These are phyloP conservation scores for Juncus inflexus DNA, from an alignment of 176 grass and related monocot genomes.

Conservation along the genomic window DNA sequence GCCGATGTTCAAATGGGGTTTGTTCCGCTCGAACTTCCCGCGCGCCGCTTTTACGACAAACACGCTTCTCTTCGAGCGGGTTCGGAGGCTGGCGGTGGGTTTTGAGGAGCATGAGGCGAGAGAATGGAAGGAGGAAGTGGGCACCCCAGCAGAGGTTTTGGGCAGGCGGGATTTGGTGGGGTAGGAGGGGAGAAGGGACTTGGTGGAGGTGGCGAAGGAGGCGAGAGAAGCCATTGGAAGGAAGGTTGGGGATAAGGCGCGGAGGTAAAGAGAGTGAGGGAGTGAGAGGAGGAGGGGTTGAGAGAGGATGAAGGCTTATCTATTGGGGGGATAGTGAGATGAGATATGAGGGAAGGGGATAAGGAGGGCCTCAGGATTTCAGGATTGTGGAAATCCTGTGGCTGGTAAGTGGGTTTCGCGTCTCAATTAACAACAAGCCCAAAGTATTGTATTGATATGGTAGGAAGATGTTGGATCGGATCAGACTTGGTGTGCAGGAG, in stretches of 20 bases:
- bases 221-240: slow-evolving; percentile 32
- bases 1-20: slow-evolving; percentile 97
- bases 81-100: slow-evolving; percentile 27
- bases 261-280: slow-evolving; percentile 26
- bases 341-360: slow-evolving; percentile 48
- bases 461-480: no score
- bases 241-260: slow-evolving; percentile 33
- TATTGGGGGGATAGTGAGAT: slow-evolving; percentile 22
- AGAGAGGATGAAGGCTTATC: slow-evolving; percentile 24
- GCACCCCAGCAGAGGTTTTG: slow-evolving; percentile 26
- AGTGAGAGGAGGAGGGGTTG: slow-evolving; percentile 7
- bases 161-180: slow-evolving; percentile 32
- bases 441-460: no score
- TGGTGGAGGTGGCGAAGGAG: slow-evolving; percentile 33
- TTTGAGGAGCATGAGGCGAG: background rate
- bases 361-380: slow-evolving; percentile 55
- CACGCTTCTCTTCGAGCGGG: slow-evolving; percentile 14
- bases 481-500: no score
- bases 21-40: slow-evolving; percentile 89
- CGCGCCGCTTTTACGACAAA: slow-evolving; percentile 81
- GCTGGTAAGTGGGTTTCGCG: slow-evolving; percentile 15
- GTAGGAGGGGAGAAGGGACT: slow-evolving; percentile 41
- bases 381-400: slow-evolving; percentile 26
- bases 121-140: background rate
- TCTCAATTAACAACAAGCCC: background rate